These are phyloP conservation scores for Endothia cerciana DNA, from an alignment of 2,329 filamentous ascomycete species.

Conservation along the genomic window DNA sequence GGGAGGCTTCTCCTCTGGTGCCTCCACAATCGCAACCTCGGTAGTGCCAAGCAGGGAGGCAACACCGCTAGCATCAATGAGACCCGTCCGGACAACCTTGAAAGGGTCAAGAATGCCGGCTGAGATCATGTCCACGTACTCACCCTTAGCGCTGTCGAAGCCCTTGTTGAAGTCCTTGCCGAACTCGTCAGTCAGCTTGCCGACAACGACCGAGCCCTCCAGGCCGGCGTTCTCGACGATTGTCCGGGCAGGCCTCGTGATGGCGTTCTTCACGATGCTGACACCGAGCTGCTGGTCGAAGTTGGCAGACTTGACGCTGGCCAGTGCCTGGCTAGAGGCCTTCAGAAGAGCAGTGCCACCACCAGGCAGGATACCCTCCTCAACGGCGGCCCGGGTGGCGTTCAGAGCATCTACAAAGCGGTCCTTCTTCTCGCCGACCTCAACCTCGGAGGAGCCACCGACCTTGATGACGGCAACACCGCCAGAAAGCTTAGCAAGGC, in stretches of 20 bases:
- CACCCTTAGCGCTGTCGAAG: conserved; percentile 93
- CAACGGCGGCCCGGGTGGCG: conserved; percentile 95
- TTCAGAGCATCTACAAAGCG: conserved; percentile 98
- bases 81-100: conserved; percentile 97
- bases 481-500: conserved; percentile 97
- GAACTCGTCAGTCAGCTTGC: conserved; percentile 96
- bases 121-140: conserved; percentile 98
- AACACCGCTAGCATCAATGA: conserved; percentile 93
- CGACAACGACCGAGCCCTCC: conserved; percentile 94
- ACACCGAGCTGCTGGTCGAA: conserved; percentile 99
- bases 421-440: conserved; percentile 99
- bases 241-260: conserved; percentile 89
- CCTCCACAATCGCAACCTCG: conserved; percentile 97
- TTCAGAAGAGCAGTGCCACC: conserved; percentile 98
- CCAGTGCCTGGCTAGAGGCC: conserved; percentile 87
- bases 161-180: conserved; percentile 95
- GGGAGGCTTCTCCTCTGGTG: conserved; percentile 83
- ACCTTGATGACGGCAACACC: conserved; percentile 99
- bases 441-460: conserved; percentile 94
- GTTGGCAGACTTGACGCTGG: conserved; percentile 84
- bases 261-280: conserved; percentile 96
- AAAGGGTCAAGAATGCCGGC: conserved; percentile 98
- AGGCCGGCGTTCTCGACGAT: conserved; percentile 98
- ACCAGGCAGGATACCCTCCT: conserved; percentile 98
- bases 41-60: conserved; percentile 96